Conservation (phyloP, 805 yeast genomes). For the Metschnikowia reukaufii region DNA sequence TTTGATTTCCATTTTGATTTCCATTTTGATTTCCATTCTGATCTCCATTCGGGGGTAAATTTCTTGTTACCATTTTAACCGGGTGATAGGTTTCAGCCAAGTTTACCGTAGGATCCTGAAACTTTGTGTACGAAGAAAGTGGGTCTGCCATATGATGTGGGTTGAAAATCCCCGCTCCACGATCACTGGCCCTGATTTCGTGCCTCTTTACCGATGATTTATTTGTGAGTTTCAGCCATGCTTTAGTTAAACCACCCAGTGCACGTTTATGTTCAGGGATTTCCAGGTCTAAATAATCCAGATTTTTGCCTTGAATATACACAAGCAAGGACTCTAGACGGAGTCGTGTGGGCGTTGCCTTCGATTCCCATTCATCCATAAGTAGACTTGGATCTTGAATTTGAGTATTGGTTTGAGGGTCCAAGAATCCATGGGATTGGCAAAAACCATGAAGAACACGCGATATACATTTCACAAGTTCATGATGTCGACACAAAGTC, state of each 20-base stretch:
- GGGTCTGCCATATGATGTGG: conserved; percentile 35
- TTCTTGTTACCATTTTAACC: conserved; percentile 17
- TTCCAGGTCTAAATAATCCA: conserved; percentile 36
- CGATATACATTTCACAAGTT: conserved; percentile 31
- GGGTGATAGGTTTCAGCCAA: conserved; percentile 33
- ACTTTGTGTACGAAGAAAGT: conserved; percentile 28
- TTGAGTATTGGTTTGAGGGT: conserved; percentile 23
- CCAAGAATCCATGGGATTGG: conserved; percentile 31
- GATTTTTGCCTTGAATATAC: conserved; percentile 33
- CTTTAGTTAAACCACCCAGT: conserved; percentile 23
- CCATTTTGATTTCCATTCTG: background rate
- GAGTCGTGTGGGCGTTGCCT: conserved; percentile 35
- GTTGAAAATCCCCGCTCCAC: conserved; percentile 31
- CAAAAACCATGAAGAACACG: conserved; percentile 29
- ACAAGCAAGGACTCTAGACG: conserved; percentile 39
- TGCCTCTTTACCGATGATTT: conserved; percentile 24
- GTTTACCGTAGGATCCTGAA: conserved; percentile 26
- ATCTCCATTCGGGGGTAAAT: background rate
- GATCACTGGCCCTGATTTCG: conserved; percentile 29
- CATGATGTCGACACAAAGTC: conserved; percentile 38
- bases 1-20: background rate
- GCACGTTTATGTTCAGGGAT: conserved; percentile 33
- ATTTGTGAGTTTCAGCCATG: conserved; percentile 29
- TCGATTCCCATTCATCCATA: conserved; percentile 39
- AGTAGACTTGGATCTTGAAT: conserved; percentile 19